Evolutionary conservation across 768 basidiomycete species (phyloP).

Genomic region (Holtermanniella nyarrowii): DNA sequence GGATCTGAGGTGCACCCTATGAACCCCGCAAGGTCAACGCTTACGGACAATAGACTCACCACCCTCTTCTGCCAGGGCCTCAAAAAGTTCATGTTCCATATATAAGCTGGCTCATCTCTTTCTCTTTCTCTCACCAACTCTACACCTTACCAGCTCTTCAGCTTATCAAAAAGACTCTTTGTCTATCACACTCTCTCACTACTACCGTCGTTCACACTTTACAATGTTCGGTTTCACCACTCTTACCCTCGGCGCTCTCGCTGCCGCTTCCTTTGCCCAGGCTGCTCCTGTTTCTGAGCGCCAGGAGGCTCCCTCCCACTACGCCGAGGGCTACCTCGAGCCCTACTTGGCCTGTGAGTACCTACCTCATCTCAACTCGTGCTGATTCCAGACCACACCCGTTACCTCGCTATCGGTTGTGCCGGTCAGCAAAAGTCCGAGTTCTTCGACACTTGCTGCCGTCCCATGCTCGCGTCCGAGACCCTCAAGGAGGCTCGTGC

Average conservation of each 20-base stretch:
- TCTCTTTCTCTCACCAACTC: too few relatives aligned
- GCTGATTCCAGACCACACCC: constrained; percentile 45
- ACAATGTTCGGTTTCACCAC: constrained; percentile 12
- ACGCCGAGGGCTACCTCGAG: constrained; percentile 38
- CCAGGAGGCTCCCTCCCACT: constrained; percentile 19
- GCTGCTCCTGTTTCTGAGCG: constrained; percentile 15
- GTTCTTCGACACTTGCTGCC: constrained; percentile 60
- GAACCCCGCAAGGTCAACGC: too few relatives aligned
- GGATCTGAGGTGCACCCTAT: too few relatives aligned
- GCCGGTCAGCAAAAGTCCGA: constrained; percentile 44
- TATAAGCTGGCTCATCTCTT: too few relatives aligned
- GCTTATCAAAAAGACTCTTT: too few relatives aligned
- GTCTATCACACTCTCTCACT: too few relatives aligned
- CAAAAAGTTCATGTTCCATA: too few relatives aligned
- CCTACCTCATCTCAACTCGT: neutral
- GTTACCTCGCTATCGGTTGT: constrained; percentile 54
- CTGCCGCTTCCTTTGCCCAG: constrained; percentile 12
- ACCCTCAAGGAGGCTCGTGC: constrained; percentile 46
- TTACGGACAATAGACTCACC: too few relatives aligned
- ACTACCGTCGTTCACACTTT: too few relatives aligned
- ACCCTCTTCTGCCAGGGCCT: too few relatives aligned
- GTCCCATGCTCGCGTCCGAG: constrained; percentile 56
- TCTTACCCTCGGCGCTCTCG: constrained; percentile 14
- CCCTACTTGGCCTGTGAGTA: constrained; percentile 33
- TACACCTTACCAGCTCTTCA: too few relatives aligned